Conservation (phyloP, 306 rosid species). For the Adenanthera pavonina region DNA sequence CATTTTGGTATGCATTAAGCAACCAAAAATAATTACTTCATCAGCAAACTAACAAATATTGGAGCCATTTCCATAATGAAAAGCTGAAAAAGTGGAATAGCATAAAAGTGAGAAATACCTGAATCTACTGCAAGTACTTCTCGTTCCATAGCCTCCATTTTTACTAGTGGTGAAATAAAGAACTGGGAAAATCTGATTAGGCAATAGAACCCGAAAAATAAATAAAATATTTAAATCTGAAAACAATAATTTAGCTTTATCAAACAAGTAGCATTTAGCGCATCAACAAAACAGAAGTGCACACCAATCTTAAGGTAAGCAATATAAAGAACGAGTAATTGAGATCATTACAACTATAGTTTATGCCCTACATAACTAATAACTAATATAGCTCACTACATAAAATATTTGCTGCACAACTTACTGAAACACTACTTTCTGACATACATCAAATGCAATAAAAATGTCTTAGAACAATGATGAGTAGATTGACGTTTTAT, state of each 20-base stretch:
- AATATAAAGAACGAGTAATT: constrained; percentile 11
- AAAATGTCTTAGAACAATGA: constrained; percentile 5
- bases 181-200: constrained; percentile 87
- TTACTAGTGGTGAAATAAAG: constrained; percentile 93
- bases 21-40: constrained; percentile 39
- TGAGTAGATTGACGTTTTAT: constrained; percentile 17
- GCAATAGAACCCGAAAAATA: constrained; percentile 32
- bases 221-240: constrained; percentile 3
- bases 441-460: not conserved
- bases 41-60: constrained; percentile 40
- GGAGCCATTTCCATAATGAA: constrained; percentile 18
- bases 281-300: constrained; percentile 20
- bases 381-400: not conserved
- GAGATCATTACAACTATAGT: not conserved
- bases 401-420: constrained; percentile 22
- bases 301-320: constrained; percentile 5
- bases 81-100: constrained; percentile 26
- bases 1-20: constrained; percentile 46
- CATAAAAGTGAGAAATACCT: constrained; percentile 57
- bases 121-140: constrained; percentile 98
- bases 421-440: not conserved
- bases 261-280: constrained; percentile 33
- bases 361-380: constrained; percentile 26
- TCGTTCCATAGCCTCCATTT: constrained; percentile 93
- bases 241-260: constrained; percentile 5